Evolutionary conservation across 2,329 filamentous ascomycete genomes (phyloP).

Genomic region (Botryotinia narcissicola): DNA sequence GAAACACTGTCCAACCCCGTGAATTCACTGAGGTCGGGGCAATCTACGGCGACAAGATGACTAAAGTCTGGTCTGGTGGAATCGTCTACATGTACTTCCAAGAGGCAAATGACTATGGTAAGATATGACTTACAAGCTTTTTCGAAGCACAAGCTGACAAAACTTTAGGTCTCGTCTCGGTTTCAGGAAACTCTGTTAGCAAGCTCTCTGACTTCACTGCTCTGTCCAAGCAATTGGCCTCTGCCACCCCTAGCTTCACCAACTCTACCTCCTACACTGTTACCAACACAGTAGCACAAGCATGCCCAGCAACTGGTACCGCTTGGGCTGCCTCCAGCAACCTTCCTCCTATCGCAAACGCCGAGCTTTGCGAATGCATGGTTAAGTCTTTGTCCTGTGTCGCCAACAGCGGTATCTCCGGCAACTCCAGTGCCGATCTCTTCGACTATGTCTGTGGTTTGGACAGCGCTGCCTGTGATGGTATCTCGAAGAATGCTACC

Average conservation of each 20-base stretch:
- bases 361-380: conserved; percentile 83
- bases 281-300: conserved; percentile 63
- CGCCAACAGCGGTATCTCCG: conserved; percentile 55
- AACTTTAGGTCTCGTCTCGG: conserved; percentile 60
- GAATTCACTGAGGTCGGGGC: conserved; percentile 81
- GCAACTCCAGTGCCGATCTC: conserved; percentile 60
- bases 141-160: conserved; percentile 30
- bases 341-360: conserved; percentile 81
- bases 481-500: conserved; percentile 65
- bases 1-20: conserved; percentile 70
- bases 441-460: conserved; percentile 73
- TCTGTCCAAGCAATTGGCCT: conserved; percentile 67
- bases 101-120: conserved; percentile 84
- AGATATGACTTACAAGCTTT: conserved; percentile 28
- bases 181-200: conserved; percentile 57
- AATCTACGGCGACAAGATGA: conserved; percentile 81
- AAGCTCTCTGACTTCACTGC: conserved; percentile 73
- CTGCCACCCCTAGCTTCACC: conserved; percentile 64
- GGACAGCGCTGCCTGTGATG: conserved; percentile 56
- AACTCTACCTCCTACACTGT: conserved; percentile 67
- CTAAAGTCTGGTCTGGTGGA: conserved; percentile 83
- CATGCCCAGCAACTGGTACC: conserved; percentile 65
- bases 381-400: conserved; percentile 68
- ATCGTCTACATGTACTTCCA: conserved; percentile 99
- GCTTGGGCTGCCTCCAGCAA: conserved; percentile 68